Evolutionary conservation across 129 eudicot species (phyloP), one percentile per base, ranked within the genome.

Genomic region (Chrysanthemum seticuspe): DNA sequence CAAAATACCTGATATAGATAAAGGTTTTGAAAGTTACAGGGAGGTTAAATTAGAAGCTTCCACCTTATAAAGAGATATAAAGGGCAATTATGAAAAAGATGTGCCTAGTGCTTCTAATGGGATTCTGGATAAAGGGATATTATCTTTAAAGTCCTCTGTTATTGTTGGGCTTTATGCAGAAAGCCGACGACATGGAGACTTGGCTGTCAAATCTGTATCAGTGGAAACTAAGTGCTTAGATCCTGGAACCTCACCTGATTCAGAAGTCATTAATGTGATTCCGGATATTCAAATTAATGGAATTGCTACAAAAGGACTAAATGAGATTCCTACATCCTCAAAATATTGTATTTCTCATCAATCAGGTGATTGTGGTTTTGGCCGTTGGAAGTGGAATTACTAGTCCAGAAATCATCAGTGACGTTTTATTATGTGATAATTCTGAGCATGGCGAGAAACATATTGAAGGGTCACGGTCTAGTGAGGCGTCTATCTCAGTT

Each of bases 191-290:
- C 23, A 13, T 66, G 76, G 73, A n/a, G 70, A 75, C 13, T 12
- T 40, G 13, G 67, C 65, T 56, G 49, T 14, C 8, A 23, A 62
- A 29, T 3, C 21, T 14, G 18, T 72, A 52, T 57, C 84, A 29
- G 63, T 29, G 70, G 94, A 86, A 69, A 81, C 73, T 57, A 67
- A 85, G 70, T 77, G 78, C 60, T 77, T 70, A 62, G 96, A 93
- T 77, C 78, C 85, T 9, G 96, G 92, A 70, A 90, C 97, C 65
- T 93, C 98, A 74, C 98, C 98, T 40, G 97, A 93, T 80, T 93
- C 98, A 14, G 98, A 89, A 88, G 97, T 93, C 75, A 86, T 93
- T 49, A 87, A 89, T 60, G 71, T 80, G 48, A 77, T 79, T 81
- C 85, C 80, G 7, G 96, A 93, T 55, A 47, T 84, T 61, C 84